phyloP scores from a whole-genome alignment of 2,329 filamentous ascomycete genomes.

The Alternaria ventricosa region DNA sequence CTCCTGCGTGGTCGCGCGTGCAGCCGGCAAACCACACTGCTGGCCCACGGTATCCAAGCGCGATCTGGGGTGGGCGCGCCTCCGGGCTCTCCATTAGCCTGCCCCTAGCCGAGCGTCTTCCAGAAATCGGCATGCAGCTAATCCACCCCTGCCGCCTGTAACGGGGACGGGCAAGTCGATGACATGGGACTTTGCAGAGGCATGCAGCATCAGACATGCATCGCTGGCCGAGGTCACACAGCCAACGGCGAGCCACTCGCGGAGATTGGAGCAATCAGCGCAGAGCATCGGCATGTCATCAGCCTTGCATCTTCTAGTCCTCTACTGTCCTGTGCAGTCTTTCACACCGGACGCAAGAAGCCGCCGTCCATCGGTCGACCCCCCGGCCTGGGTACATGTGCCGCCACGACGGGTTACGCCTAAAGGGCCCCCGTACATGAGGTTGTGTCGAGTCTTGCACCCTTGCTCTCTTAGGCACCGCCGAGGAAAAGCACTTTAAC shows the following conservation, averaged over 20 bases:
- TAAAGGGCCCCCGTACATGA: slow-evolving; percentile 14
- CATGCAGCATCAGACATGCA: slow-evolving; percentile 37
- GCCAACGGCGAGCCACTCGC: slow-evolving; percentile 39
- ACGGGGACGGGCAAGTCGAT: slow-evolving; percentile 27
- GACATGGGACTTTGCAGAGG: slow-evolving; percentile 28
- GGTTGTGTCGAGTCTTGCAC: slow-evolving; percentile 17
- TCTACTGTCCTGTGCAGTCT: slow-evolving; percentile 6
- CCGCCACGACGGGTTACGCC: slow-evolving; percentile 35
- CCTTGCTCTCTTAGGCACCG: slow-evolving; percentile 31
- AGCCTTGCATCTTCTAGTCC: slow-evolving; percentile 31
- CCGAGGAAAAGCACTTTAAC: slow-evolving; percentile 33
- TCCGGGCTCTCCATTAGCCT: slow-evolving; percentile 28
- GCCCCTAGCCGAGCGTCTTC: slow-evolving; percentile 38
- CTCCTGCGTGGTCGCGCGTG: slow-evolving; percentile 36
- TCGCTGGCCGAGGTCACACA: slow-evolving; percentile 30
- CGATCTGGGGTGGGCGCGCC: slow-evolving; percentile 41
- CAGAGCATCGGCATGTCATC: slow-evolving; percentile 16
- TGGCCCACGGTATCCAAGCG: slow-evolving; percentile 40
- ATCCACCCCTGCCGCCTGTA: slow-evolving; percentile 28
- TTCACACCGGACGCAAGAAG: slow-evolving; percentile 26
- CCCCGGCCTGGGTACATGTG: slow-evolving; percentile 34
- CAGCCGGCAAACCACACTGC: slow-evolving; percentile 41
- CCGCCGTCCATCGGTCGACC: slow-evolving; percentile 23
- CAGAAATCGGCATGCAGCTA: slow-evolving; percentile 39
- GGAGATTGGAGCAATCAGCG: slow-evolving; percentile 45